Conservation (phyloP, 345 rosid species). For the Boechera retrofracta region DNA sequence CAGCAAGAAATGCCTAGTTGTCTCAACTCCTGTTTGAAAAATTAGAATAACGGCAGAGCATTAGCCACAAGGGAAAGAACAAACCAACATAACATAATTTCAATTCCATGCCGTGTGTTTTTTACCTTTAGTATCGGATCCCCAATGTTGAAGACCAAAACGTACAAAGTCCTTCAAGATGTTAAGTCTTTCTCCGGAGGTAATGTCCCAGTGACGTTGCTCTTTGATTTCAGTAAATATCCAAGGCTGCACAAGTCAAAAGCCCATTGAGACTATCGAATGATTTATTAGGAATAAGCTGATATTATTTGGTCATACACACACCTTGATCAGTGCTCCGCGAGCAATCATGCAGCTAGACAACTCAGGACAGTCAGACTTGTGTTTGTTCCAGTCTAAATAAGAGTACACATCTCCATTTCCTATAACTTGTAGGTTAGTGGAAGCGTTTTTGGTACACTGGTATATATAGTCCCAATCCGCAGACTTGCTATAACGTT, state of each 20-base stretch:
- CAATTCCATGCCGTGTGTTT: background rate
- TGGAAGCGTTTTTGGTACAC: constrained; percentile 69
- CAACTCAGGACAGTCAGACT: constrained; percentile 77
- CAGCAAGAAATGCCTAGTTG: constrained; percentile 88
- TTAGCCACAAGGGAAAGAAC: constrained; percentile 10
- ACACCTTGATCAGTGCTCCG: constrained; percentile 87
- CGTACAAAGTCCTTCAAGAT: constrained; percentile 82
- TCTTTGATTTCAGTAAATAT: constrained; percentile 96
- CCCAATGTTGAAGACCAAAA: constrained; percentile 95
- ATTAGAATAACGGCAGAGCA: background rate
- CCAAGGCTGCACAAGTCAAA: constrained; percentile 78
- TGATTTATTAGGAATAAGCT: constrained; percentile 4
- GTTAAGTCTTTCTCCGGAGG: constrained; percentile 78
- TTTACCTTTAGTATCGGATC: constrained; percentile 88
- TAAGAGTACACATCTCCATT: constrained; percentile 86
- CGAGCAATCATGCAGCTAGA: constrained; percentile 93
- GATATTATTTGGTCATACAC: constrained; percentile 10
- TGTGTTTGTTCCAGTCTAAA: constrained; percentile 85
- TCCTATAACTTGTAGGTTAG: constrained; percentile 71
- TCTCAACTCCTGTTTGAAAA: constrained; percentile 67
- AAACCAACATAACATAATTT: background rate
- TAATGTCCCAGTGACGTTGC: constrained; percentile 95
- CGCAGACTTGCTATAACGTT: constrained; percentile 88
- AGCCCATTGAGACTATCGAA: constrained; percentile 15
- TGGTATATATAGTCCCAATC: constrained; percentile 90